A percentile compares a stretch with the other conserved stretches of the same genome.
Evolutionary conservation across 1,139 yeast genomes (phyloP).

Genomic region (Williopsis jadinii): DNA sequence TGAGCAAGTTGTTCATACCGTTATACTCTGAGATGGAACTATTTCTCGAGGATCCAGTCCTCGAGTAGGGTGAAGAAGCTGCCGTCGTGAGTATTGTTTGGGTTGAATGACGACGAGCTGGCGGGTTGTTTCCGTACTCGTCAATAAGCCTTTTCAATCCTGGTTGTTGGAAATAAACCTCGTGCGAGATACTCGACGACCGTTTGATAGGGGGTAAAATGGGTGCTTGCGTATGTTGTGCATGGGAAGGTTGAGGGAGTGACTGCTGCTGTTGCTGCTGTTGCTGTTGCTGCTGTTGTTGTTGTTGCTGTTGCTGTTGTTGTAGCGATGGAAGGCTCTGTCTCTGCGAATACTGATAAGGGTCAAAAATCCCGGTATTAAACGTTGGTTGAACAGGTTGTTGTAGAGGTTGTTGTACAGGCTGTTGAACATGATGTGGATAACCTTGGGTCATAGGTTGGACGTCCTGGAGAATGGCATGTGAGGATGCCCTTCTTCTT

Average conservation of each 20-base stretch:
- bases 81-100: constrained; percentile 20
- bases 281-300: constrained; percentile 3
- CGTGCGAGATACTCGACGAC: constrained; percentile 19
- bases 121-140: constrained; percentile 16
- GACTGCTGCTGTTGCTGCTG: constrained; percentile 2
- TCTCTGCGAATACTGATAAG: constrained; percentile 1
- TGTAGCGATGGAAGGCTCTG: neutral
- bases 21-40: constrained; percentile 20
- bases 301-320: constrained; percentile 5
- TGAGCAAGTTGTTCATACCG: constrained; percentile 2
- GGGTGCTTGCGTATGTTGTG: constrained; percentile 9
- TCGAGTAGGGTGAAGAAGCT: constrained; percentile 15
- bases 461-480: constrained; percentile 11
- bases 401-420: constrained; percentile 6
- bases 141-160: constrained; percentile 23
- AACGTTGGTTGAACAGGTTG: constrained; percentile 3
- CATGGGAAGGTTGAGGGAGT: constrained; percentile 1
- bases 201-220: constrained; percentile 18
- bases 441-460: constrained; percentile 4
- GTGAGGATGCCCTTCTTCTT: constrained; percentile 32
- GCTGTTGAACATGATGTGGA: constrained; percentile 3
- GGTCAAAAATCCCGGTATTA: neutral
- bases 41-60: constrained; percentile 20
- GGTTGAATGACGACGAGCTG: constrained; percentile 21
- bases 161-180: constrained; percentile 18